Evolutionary conservation across 2,329 filamentous ascomycete genomes (phyloP), one percentile per base, ranked within the genome.

Genomic region (Anthostomella pinea): DNA sequence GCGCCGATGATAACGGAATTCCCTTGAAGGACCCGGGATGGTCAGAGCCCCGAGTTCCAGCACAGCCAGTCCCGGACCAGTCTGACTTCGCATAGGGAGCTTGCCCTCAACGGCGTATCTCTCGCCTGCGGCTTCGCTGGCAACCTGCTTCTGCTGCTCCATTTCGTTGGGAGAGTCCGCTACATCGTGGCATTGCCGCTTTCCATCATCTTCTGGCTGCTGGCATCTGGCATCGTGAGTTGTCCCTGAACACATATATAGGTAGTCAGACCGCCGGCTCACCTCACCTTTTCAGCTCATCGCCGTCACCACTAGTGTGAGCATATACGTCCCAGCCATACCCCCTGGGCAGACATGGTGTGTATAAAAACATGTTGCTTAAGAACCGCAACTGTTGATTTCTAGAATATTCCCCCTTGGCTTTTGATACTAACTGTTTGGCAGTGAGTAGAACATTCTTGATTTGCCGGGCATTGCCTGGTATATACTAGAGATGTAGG

Each of bases 41-140:
- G 38, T 39, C 8, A 24, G 37, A 18, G 8, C 17, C n/a, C 20
- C 8, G 25, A 27, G 14, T 27, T 16, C 6, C n/a, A 21, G 9
- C 11, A 5, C 3, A 8, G 10, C 13, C 14, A 16, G 11, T 33
- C 14, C 14, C 8, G 13, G 16, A n/a, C 7, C 11, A 16, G 11
- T 16, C 36, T 39, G n/a, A 39, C 17, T 7, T 11, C 17, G 8
- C 18, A 16, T 29, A 39, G 37, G 37, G 38, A 40, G 32, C 22
- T 40, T 8, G 32, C 38, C 19, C 38, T 40, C 32, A 40, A 40
- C 15, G 32, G 27, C 17, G 28, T 40, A 4, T 40, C 36, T 11
- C 15, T 39, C 6, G 36, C 30, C 14, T 33, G 30, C 14, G 36
- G 36, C 6, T 39, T 39, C 20, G 36, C 30, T 8, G 36, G 36